A percentile compares a stretch with the other conserved stretches of the same genome.
phyloP scores from a whole-genome alignment of 2,329 filamentous ascomycete genomes.

The Colletotrichum godetiae region DNA sequence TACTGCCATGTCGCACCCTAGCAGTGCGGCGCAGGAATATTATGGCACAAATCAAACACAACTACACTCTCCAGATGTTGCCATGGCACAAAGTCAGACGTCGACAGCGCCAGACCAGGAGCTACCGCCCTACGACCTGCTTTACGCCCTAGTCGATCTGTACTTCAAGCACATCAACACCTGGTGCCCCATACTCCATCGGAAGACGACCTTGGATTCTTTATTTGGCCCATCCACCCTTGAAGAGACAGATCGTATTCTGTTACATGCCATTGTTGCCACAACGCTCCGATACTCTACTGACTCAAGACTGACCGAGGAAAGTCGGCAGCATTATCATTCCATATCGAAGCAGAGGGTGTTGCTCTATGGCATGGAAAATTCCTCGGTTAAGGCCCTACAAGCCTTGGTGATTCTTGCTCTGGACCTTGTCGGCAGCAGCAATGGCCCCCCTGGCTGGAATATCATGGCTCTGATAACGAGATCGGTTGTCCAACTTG shows the following conservation, averaged over 20 bases:
- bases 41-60: conserved; percentile 56
- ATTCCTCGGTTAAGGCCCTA: conserved; percentile 87
- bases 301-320: conserved; percentile 78
- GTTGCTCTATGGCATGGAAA: conserved; percentile 86
- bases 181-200: conserved; percentile 91
- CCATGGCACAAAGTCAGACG: conserved; percentile 60
- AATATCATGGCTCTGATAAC: conserved; percentile 91
- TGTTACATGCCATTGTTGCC: conserved; percentile 89
- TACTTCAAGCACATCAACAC: conserved; percentile 86
- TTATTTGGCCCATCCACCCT: conserved; percentile 82
- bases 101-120: conserved; percentile 70
- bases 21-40: conserved; percentile 60
- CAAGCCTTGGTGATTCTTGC: conserved; percentile 90
- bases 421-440: conserved; percentile 84
- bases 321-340: conserved; percentile 80
- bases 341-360: conserved; percentile 87
- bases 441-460: conserved; percentile 92
- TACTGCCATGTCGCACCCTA: conserved; percentile 49
- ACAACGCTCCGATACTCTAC: conserved; percentile 87
- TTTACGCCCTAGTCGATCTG: conserved; percentile 79
- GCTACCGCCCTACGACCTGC: conserved; percentile 78
- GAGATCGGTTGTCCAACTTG: conserved; percentile 87
- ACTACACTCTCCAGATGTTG: conserved; percentile 69
- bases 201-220: conserved; percentile 82
- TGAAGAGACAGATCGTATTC: conserved; percentile 83